Conservation (phyloP, 225 moss, liverwort and hornwort species). For the Asterella californica region DNA sequence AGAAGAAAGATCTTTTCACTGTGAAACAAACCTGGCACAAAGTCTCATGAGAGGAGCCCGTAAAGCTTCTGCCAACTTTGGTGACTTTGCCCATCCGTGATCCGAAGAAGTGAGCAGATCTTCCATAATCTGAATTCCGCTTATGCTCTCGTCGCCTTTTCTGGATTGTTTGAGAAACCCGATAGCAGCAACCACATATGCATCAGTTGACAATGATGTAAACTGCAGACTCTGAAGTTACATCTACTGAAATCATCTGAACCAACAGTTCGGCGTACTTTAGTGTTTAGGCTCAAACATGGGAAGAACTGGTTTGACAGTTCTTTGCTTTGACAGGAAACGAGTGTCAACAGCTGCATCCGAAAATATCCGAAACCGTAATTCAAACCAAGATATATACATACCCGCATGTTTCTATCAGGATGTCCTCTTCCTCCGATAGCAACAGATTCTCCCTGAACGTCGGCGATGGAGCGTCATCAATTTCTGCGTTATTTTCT, state of each 20-base stretch:
- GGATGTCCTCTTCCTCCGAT: conserved; percentile 55
- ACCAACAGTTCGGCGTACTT: too few species aligned
- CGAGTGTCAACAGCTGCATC: background rate
- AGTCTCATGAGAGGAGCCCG: conserved; percentile 69
- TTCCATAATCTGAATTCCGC: conserved; percentile 50
- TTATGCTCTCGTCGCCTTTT: conserved; percentile 32
- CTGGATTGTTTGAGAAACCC: conserved; percentile 34
- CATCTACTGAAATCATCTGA: too few species aligned
- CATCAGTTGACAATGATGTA: background rate
- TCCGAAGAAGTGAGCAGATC: conserved; percentile 53
- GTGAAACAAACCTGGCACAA: conserved; percentile 60
- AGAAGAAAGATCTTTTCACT: background rate
- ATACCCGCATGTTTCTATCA: conserved; percentile 37
- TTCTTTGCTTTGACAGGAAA: background rate
- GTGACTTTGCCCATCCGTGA: conserved; percentile 69
- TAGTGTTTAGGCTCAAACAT: too few species aligned
- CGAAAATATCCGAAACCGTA: too few species aligned
- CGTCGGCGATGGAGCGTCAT: conserved; percentile 33
- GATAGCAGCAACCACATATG: background rate
- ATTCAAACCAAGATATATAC: background rate
- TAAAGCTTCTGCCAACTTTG: conserved; percentile 51
- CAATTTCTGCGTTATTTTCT: background rate
- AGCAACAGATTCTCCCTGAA: conserved; percentile 62
- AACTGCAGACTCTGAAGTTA: background rate
- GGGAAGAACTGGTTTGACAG: background rate